These are phyloP conservation scores for Phlyctochytrium planicorne DNA, from an alignment of 192 early-diverging fungal species.

Conservation along the genomic window DNA sequence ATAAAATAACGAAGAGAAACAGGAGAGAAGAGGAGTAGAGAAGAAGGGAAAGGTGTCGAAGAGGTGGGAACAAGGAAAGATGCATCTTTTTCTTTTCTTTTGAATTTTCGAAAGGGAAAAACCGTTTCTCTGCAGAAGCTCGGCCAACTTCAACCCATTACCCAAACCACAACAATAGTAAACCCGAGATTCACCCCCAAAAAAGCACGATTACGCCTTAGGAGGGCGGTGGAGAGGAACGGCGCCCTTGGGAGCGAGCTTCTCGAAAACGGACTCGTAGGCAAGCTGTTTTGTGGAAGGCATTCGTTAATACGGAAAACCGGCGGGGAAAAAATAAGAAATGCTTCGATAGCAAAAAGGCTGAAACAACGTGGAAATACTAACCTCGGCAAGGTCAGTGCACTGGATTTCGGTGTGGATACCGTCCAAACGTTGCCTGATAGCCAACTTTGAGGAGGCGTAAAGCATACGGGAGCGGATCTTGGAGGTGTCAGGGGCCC, in stretches of 20 bases:
- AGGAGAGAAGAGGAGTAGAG: too few relatives aligned
- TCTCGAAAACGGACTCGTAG: constrained; percentile 68
- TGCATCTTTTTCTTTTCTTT: too few relatives aligned
- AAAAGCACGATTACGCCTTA: constrained; percentile 26
- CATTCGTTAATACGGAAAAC: not conserved
- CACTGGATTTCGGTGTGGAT: constrained; percentile 78
- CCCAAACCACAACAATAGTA: too few relatives aligned
- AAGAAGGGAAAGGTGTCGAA: too few relatives aligned
- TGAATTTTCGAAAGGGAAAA: too few relatives aligned
- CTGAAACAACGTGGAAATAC: not conserved
- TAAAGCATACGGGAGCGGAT: constrained; percentile 90
- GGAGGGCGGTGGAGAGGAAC: constrained; percentile 25
- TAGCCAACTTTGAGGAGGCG: constrained; percentile 78
- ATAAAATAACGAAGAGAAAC: too few relatives aligned
- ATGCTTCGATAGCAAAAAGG: not conserved
- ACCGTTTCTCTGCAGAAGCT: too few relatives aligned
- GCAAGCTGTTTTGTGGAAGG: constrained; percentile 35
- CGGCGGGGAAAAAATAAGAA: too few relatives aligned
- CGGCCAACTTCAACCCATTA: too few relatives aligned
- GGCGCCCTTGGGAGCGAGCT: constrained; percentile 45
- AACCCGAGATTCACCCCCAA: too few relatives aligned
- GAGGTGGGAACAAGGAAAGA: too few relatives aligned
- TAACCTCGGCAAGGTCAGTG: constrained; percentile 71
- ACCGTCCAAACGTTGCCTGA: constrained; percentile 73
- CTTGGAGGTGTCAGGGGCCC: constrained; percentile 74